Evolutionary conservation across 1,284 basidiomycete species (phyloP).

Genomic region (Tilletia indica): DNA sequence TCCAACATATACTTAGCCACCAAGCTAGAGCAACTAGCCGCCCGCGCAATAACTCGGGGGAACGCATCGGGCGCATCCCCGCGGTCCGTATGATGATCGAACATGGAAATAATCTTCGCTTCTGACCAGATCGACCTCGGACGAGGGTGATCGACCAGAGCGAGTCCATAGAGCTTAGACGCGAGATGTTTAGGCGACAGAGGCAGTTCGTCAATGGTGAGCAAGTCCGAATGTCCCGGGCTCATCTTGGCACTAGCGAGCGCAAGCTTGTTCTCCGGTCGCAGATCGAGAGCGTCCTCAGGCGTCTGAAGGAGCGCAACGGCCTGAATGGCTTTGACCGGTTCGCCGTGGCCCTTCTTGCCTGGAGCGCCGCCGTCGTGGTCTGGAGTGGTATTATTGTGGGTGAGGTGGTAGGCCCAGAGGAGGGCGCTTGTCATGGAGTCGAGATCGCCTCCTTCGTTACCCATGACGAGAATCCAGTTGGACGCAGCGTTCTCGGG

Average conservation of each 20-base stretch:
- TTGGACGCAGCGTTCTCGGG: constrained; percentile 42
- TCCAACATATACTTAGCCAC: constrained; percentile 49
- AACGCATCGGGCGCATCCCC: constrained; percentile 41
- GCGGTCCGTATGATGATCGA: constrained; percentile 56
- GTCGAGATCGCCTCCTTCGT: constrained; percentile 56
- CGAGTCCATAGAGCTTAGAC: constrained; percentile 47
- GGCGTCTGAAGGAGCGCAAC: constrained; percentile 46
- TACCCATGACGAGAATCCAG: constrained; percentile 57
- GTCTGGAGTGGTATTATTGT: constrained; percentile 22
- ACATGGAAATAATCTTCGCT: constrained; percentile 43
- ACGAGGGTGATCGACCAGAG: constrained; percentile 56
- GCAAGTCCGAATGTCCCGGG: constrained; percentile 53
- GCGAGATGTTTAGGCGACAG: constrained; percentile 49
- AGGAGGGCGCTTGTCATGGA: constrained; percentile 48
- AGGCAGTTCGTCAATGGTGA: constrained; percentile 57
- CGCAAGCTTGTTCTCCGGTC: constrained; percentile 56
- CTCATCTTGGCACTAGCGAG: constrained; percentile 52
- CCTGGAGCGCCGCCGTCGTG: not conserved
- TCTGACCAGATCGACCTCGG: constrained; percentile 49
- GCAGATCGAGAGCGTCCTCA: constrained; percentile 54
- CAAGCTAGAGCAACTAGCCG: constrained; percentile 52
- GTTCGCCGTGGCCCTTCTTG: constrained; percentile 22
- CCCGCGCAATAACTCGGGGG: constrained; percentile 47
- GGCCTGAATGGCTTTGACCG: constrained; percentile 27
- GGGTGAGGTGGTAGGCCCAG: constrained; percentile 49